Conservation (phyloP, 2,329 filamentous ascomycete species). For the Sporothrix protearum region DNA sequence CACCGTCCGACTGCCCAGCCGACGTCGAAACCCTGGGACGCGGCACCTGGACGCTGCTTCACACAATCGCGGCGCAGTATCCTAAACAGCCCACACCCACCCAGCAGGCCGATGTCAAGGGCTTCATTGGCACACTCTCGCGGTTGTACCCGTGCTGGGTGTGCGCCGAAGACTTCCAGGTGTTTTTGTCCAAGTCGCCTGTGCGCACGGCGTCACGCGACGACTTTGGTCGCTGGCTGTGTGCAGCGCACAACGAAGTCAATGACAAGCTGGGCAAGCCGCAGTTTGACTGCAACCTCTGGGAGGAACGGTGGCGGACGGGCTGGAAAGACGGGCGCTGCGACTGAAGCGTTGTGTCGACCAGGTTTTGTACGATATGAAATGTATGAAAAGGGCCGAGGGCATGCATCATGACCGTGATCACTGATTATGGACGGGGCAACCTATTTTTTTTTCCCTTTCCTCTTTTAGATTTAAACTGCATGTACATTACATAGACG, state of each 20-base stretch:
- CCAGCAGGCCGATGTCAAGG: constrained; percentile 71
- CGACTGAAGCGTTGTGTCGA: constrained; percentile 39
- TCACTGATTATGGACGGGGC: neutral
- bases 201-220: constrained; percentile 57
- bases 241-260: constrained; percentile 81
- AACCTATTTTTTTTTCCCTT: too few relatives aligned
- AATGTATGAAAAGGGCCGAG: neutral
- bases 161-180: constrained; percentile 87
- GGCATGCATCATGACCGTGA: neutral
- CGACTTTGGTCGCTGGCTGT: constrained; percentile 79
- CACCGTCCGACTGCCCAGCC: constrained; percentile 72
- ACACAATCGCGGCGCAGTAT: constrained; percentile 86
- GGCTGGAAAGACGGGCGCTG: constrained; percentile 73
- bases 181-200: constrained; percentile 70
- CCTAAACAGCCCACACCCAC: constrained; percentile 62
- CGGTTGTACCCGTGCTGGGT: constrained; percentile 93
- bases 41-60: constrained; percentile 87
- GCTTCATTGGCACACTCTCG: constrained; percentile 77
- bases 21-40: constrained; percentile 86
- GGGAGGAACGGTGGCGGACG: constrained; percentile 93
- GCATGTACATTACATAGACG: neutral
- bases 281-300: constrained; percentile 81
- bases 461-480: neutral
- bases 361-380: neutral
- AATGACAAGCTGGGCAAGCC: constrained; percentile 88